Base-by-base conservation (phyloP, 805 yeast species). In the Suhomyces emberorum region DNA sequence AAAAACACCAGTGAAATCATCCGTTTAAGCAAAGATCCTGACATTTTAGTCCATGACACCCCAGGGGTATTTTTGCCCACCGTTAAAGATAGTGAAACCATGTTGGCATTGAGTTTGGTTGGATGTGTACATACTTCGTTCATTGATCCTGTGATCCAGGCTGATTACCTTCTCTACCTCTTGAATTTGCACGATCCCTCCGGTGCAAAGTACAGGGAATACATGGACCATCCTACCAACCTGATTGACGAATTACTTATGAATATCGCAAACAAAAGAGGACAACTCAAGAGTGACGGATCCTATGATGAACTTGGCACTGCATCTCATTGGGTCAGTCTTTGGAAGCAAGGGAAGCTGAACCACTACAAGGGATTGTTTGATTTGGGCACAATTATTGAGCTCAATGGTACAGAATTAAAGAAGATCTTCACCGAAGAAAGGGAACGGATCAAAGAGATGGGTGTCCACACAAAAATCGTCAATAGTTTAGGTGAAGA, bases 11-110 rank as follows among this genome's bases (percentile, higher is more conserved):
- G 91, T 35, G 91, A 84, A 43, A 69, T 82, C 36, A 85, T 93
- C 24, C 64, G 81, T 37, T 69, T 93, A 10, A 62, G 72, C 28
- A 59, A 65, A 8, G 69, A 69, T 19, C 89, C 93, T 0, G 79
- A 77, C 22, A 72, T 91, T 2, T 71, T 78, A 40, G 65, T 89
- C 6, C 78, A 84, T 48, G 98, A 93, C 55, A 85, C 97, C 0
- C 98, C 98, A 0, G 98, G 98, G 1, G 89, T 93, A 3, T 77
- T 87, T 39, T 59, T 88, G 9, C 98, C 98, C 0, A 76, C 78
- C 15, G 84, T 80, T 7, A 71, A 73, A 31, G 72, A 74, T 42
- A 56, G 73, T 3, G 77, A 79, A 43, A 77, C 88, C 1, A 86
- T 89, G 93, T 63, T 91, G 16, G 74, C 81, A 2, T 66, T 89